Evolutionary conservation across 768 basidiomycete genomes (phyloP).

Genomic region (Rhizopogon salebrosus): DNA sequence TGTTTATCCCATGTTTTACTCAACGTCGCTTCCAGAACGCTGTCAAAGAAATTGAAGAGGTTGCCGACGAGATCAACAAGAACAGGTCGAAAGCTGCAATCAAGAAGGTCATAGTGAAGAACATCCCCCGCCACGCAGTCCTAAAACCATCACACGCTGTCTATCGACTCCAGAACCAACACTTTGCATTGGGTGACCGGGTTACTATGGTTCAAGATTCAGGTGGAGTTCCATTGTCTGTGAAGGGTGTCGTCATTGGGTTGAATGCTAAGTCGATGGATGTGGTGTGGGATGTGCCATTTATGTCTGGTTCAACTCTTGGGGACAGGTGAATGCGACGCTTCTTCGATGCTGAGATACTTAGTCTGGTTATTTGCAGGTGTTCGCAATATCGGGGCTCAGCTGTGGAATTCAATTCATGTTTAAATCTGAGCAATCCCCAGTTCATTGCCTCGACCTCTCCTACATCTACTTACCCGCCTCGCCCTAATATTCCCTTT

Average conservation of each 20-base stretch:
- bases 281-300: slow-evolving; percentile 92
- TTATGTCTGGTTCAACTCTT: slow-evolving; percentile 88
- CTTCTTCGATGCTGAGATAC: not conserved
- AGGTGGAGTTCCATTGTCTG: slow-evolving; percentile 83
- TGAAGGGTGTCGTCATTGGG: slow-evolving; percentile 92
- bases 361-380: slow-evolving; percentile 31
- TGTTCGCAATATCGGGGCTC: slow-evolving; percentile 93
- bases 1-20: not conserved
- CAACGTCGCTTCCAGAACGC: slow-evolving; percentile 47
- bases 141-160: slow-evolving; percentile 89
- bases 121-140: slow-evolving; percentile 88
- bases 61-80: slow-evolving; percentile 64
- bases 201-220: slow-evolving; percentile 96
- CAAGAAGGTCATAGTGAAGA: slow-evolving; percentile 91
- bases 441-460: slow-evolving; percentile 81
- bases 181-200: slow-evolving; percentile 84
- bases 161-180: slow-evolving; percentile 86
- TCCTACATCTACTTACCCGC: slow-evolving; percentile 46
- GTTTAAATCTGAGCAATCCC: slow-evolving; percentile 81
- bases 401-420: slow-evolving; percentile 80
- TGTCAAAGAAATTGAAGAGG: slow-evolving; percentile 70
- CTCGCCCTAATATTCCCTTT: slow-evolving; percentile 48
- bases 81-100: slow-evolving; percentile 58
- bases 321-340: slow-evolving; percentile 58
- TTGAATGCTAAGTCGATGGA: slow-evolving; percentile 86